Percentiles rank a stretch among this genome's conserved stretches.
Conservation (phyloP, 1,139 yeast species). For the Meyerozyma sp. region DNA sequence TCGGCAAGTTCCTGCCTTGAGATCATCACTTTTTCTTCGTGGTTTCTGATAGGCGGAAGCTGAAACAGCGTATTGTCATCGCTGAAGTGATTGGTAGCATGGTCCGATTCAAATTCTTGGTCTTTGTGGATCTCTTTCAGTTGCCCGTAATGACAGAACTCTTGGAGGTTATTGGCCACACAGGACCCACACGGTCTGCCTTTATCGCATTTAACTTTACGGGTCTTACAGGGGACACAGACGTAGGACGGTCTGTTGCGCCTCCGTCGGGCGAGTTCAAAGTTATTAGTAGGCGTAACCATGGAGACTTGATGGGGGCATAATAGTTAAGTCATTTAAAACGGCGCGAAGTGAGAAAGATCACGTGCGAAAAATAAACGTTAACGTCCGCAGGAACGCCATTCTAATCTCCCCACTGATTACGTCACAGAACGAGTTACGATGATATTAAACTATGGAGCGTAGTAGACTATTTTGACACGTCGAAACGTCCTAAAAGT, state of each 20-base stretch:
- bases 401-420: no score
- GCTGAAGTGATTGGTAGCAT: neutral
- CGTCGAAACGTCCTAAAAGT: no score
- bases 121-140: neutral
- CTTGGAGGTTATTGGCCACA: neutral
- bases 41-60: neutral
- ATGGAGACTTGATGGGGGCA: no score
- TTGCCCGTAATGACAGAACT: neutral
- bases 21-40: neutral
- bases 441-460: no score
- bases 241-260: conserved; percentile 7
- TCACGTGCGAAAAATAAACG: no score
- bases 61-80: neutral
- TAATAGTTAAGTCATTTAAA: no score
- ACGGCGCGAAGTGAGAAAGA: no score
- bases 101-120: neutral
- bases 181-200: conserved; percentile 11
- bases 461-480: no score
- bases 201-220: conserved; percentile 11
- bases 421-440: no score
- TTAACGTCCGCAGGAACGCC: no score
- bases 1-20: neutral
- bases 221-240: conserved; percentile 10
- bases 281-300: neutral
- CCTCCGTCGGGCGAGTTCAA: neutral